Evolutionary conservation across 208 protist genomes (phyloP), one percentile per base, ranked within the genome.

Genomic region (Trypanosoma lewisi): DNA sequence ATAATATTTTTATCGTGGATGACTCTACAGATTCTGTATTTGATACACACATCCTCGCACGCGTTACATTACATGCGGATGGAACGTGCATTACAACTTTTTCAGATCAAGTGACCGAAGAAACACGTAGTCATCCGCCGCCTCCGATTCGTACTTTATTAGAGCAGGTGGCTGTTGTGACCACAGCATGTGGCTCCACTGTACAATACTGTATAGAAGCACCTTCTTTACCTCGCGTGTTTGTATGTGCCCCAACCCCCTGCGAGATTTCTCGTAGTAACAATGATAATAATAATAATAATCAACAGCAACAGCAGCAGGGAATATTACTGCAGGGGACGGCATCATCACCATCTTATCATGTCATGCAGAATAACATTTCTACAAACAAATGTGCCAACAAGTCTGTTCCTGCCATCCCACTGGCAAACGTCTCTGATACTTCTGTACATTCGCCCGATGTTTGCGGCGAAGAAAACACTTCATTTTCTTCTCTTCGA

Each of bases 191-290:
- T 49, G 50, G 33, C 4, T 69, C 60, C 19, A 25, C 70, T n/a
- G 74, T 86, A 33, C 78, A 67, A 51, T 95, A 77, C 60, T 85
- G 78, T 49, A 59, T 95, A 16, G 89, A 95, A 56, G 82, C 77
- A 0, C 61, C 82, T 2, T 77, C 75, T 0, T 63, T 91, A 48
- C 89, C 89, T 4, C 85, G 85, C 37, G 42, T 93, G 6, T 95
- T 92, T 64, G 57, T 94, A 17, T 83, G 41, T 54, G 70, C 23
- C 39, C 50, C 63, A 39, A 2, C 17, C 3, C 7, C n/a, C n/a
- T n/a, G n/a, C n/a, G n/a, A n/a, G n/a, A n/a, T n/a, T n/a, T n/a
- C n/a, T n/a, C n/a, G n/a, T n/a, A n/a, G n/a, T n/a, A n/a, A n/a
- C n/a, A n/a, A n/a, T n/a, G n/a, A 23, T 19, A n/a, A 21, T 47